Evolutionary conservation across 257 asterid genomes (phyloP), one percentile per base, ranked within the genome.

Genomic region (Apocynum venetum): DNA sequence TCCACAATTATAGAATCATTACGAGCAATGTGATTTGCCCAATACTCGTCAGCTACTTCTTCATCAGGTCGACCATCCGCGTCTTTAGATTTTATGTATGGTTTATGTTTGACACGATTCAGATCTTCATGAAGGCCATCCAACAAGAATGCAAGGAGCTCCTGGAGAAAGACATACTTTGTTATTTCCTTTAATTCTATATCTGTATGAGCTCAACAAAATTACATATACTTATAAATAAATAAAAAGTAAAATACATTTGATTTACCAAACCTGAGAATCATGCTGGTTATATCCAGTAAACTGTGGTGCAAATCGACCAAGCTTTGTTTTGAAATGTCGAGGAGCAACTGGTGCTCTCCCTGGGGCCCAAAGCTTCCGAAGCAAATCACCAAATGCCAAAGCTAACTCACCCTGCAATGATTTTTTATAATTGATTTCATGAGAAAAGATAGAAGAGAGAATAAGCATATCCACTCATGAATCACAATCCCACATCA

Each of bases 101-200:
- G 99, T 82, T 91, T 96, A 84, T 91, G 96, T 79, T 91, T 96
- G 79, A 96, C 99, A 80, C 99, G 99, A 80, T 96, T 96, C 77
- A 96, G 83, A 91, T 96, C 99, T 87, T 96, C 99, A 57, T 96
- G 99, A 88, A 96, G 99, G 76, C 99, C 99, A 87, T 96, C 99
- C 80, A 96, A 88, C 89, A 96, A 80, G 91, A 93, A 96, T 19
- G 98, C 99, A 72, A 96, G 99, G 82, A 96, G 97, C 84, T 96
- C 99, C 99, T 96, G 84, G 57, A 82, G 79, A 84, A 51, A 77
- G 77, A 53, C 76, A 77, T 55, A 79, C 41, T 55, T 78, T 17
- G 44, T 68, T 43, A 68, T n/a, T 68, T 38, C 71, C 71, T 65
- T 43, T 68, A 43, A 19, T 68, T 43, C 38, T 68, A 68, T 43